Evolutionary conservation across 164 flowering plant species (phyloP), one percentile per base, ranked within the genome.

Genomic region (Nelumbo lutea): DNA sequence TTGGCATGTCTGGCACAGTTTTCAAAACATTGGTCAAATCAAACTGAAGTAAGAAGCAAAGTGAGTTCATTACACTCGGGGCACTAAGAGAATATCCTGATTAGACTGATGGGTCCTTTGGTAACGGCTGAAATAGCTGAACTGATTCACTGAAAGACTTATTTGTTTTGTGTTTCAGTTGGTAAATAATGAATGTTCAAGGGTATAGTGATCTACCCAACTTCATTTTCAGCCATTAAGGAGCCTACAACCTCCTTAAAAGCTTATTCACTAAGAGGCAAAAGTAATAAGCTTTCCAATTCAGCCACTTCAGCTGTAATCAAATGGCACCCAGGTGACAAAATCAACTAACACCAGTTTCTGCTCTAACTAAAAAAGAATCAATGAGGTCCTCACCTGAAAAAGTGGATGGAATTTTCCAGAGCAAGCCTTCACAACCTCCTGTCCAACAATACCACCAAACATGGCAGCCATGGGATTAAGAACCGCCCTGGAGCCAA

Each of bases 381-480:
- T 6, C 0, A 27, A 27, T 27, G 27, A 27, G 27, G 27, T 27
- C 27, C 72, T 73, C 68, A 89, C 97, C 93, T 92, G 94, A 60
- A 78, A 86, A 64, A 91, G 88, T 38, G 97, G 97, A 79, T 90
- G 97, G 66, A 91, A 91, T 78, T 92, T 92, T 64, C 96, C 96
- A 74, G 97, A 90, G 83, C 97, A 92, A 10, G 97, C 97, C 79
- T 91, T 91, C 59, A 91, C 88, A 70, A 88, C 89, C 78, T 91
- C 97, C 69, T 89, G 97, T 27, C 95, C 97, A 47, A 91, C 96
- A 70, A 92, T 82, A 63, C 97, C 94, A 74, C 96, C 97, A 79
- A 92, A 90, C 94, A 92, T 88, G 46, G 97, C 97, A 72, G 97
- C 97, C 97, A 92, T 92, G 13, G 97, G 97, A 71, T 89, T 91